These are phyloP conservation scores for Botrytis porri DNA, from an alignment of 2,329 filamentous ascomycete genomes.

Conservation along the genomic window DNA sequence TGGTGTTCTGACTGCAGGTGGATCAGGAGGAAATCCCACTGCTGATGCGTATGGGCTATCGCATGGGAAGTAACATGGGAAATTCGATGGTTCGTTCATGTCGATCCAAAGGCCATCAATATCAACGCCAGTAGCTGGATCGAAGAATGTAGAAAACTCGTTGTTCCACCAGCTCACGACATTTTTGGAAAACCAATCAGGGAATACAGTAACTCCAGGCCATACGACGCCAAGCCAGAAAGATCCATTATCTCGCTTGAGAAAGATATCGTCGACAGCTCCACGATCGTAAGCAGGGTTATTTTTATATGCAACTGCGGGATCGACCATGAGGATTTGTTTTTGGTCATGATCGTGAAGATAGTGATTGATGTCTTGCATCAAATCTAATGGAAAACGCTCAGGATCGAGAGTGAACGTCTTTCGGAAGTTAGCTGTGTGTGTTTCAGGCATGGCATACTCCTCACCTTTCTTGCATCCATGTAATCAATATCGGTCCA, in stretches of 20 bases:
- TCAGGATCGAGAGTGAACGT: slow-evolving; percentile 64
- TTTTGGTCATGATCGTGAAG: slow-evolving; percentile 66
- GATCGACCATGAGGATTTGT: slow-evolving; percentile 78
- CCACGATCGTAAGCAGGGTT: slow-evolving; percentile 54
- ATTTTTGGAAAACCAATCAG: slow-evolving; percentile 72
- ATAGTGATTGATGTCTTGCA: slow-evolving; percentile 63
- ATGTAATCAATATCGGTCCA: slow-evolving; percentile 66
- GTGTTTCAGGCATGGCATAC: too few relatives aligned
- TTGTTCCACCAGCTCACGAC: slow-evolving; percentile 66
- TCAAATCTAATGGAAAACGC: slow-evolving; percentile 57
- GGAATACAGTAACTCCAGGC: slow-evolving; percentile 70
- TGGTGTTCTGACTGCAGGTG: slow-evolving; percentile 60
- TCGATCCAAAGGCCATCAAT: slow-evolving; percentile 80
- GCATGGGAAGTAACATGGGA: slow-evolving; percentile 55
- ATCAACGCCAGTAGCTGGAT: slow-evolving; percentile 61
- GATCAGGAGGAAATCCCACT: slow-evolving; percentile 54
- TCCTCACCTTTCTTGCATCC: slow-evolving; percentile 46
- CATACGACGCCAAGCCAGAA: slow-evolving; percentile 67
- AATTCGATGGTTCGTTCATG: slow-evolving; percentile 57
- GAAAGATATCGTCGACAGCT: slow-evolving; percentile 47
- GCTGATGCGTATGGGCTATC: slow-evolving; percentile 43
- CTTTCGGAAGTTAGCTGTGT: slow-evolving; percentile 22
- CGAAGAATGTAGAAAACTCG: slow-evolving; percentile 65
- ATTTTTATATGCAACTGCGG: slow-evolving; percentile 53
- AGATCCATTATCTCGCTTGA: slow-evolving; percentile 58